Evolutionary conservation across 2,329 filamentous ascomycete species (phyloP).

Genomic region (Ophiostoma quercus): DNA sequence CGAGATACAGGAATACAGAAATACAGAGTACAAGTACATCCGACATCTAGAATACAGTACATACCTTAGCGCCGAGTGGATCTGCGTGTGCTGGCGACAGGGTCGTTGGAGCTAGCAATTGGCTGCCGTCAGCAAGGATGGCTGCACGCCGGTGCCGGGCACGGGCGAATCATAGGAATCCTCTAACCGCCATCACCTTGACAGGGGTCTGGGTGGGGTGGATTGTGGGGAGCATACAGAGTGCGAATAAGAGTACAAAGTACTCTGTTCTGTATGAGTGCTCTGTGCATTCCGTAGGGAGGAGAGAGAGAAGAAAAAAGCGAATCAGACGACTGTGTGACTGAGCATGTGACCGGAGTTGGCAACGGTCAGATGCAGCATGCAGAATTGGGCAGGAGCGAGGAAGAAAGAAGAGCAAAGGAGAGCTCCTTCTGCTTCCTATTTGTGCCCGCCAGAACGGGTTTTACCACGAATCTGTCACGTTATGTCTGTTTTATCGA

Average conservation of each 20-base stretch:
- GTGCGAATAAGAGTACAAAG: too few relatives aligned
- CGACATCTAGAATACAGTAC: too few relatives aligned
- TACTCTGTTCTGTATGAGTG: background rate
- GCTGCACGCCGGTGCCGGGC: slow-evolving; percentile 22
- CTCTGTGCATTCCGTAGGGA: too few relatives aligned
- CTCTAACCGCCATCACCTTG: slow-evolving; percentile 26
- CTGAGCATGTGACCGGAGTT: slow-evolving; percentile 19
- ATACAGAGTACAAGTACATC: too few relatives aligned
- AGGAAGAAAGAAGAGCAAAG: background rate
- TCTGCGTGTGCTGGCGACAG: slow-evolving; percentile 26
- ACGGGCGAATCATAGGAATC: slow-evolving; percentile 27
- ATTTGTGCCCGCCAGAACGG: background rate
- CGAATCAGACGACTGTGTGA: slow-evolving; percentile 20
- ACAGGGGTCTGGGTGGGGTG: slow-evolving; percentile 16
- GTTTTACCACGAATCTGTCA: background rate
- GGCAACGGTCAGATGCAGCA: background rate
- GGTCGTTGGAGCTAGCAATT: slow-evolving; percentile 27
- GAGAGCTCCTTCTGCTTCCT: background rate
- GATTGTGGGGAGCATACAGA: slow-evolving; percentile 12
- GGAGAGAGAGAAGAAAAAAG: background rate
- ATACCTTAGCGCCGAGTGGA: slow-evolving; percentile 27
- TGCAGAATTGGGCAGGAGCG: background rate
- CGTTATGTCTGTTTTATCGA: background rate
- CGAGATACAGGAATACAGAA: too few relatives aligned
- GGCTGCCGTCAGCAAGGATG: slow-evolving; percentile 27